Evolutionary conservation across 768 basidiomycete species (phyloP).

Genomic region (Boletus eberwhitei): DNA sequence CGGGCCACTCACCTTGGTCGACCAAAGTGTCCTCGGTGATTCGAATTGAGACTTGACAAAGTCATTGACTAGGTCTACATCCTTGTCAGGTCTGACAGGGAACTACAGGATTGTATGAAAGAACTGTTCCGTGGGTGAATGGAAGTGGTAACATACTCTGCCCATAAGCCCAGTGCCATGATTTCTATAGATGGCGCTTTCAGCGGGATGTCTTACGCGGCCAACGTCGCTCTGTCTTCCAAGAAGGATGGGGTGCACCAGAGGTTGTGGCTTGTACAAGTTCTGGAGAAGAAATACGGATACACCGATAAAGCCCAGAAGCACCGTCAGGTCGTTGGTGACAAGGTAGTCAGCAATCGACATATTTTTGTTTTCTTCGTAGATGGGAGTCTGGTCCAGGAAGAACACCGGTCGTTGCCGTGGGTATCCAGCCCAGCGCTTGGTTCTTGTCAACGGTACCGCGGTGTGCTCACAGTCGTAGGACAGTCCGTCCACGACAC

Average conservation of each 20-base stretch:
- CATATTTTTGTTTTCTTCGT: conserved; percentile 29
- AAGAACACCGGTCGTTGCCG: conserved; percentile 7
- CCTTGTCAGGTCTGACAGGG: conserved; percentile 67
- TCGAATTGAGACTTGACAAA: conserved; percentile 65
- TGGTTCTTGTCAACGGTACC: background rate
- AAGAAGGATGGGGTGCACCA: conserved; percentile 91
- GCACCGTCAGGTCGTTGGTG: conserved; percentile 77
- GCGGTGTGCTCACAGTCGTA: background rate
- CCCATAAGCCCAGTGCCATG: conserved; percentile 84
- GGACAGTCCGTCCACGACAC: background rate
- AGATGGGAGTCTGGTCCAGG: background rate
- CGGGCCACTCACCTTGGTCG: conserved; percentile 53
- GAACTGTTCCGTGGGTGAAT: background rate
- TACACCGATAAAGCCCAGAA: conserved; percentile 70
- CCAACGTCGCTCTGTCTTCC: conserved; percentile 90
- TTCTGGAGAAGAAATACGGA: conserved; percentile 76
- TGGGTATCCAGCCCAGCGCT: background rate
- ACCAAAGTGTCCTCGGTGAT: conserved; percentile 73
- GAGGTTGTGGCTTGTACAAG: conserved; percentile 75
- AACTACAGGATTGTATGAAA: conserved; percentile 47
- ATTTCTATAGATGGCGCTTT: conserved; percentile 88
- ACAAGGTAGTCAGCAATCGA: conserved; percentile 55
- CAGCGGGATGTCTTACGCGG: conserved; percentile 71
- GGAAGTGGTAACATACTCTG: conserved; percentile 49
- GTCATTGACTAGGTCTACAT: conserved; percentile 63